Conservation (phyloP, 805 yeast species). For the Yamadazyma paraphyllophila region DNA sequence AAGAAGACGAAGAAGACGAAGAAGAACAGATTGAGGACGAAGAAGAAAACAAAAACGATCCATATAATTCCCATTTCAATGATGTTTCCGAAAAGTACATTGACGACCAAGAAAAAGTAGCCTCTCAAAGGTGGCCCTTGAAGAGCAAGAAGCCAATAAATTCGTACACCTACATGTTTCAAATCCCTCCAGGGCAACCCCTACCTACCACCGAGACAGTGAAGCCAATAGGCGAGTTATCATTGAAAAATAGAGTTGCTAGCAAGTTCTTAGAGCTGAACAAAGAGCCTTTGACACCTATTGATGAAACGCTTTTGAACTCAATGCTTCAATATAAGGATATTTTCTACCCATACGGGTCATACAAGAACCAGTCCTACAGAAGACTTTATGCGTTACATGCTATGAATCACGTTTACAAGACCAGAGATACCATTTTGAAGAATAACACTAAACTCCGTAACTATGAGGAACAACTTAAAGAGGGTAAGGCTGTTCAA, state of each 20-base stretch:
- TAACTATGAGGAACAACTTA: slow-evolving; percentile 38
- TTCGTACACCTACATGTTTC: slow-evolving; percentile 32
- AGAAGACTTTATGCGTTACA: slow-evolving; percentile 68
- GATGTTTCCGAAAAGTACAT: slow-evolving; percentile 40
- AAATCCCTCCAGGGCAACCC: slow-evolving; percentile 30
- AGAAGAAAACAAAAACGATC: slow-evolving; percentile 51
- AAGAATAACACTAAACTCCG: slow-evolving; percentile 66
- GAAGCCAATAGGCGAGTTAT: slow-evolving; percentile 17
- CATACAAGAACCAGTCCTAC: slow-evolving; percentile 51
- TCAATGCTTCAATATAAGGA: slow-evolving; percentile 76
- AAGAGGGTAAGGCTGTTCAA: slow-evolving; percentile 32
- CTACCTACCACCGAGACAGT: slow-evolving; percentile 9
- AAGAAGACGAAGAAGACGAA: slow-evolving; percentile 22
- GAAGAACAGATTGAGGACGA: slow-evolving; percentile 24
- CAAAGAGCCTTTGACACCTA: slow-evolving; percentile 15
- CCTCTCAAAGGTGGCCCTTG: slow-evolving; percentile 28
- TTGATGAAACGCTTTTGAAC: slow-evolving; percentile 55
- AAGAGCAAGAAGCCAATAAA: slow-evolving; percentile 17
- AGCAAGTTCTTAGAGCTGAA: slow-evolving; percentile 5
- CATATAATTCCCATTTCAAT: slow-evolving; percentile 77
- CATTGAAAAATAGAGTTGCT: slow-evolving; percentile 29
- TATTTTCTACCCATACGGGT: slow-evolving; percentile 55
- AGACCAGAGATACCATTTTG: slow-evolving; percentile 82
- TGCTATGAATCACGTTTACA: slow-evolving; percentile 75
- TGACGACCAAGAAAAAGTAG: slow-evolving; percentile 23